A percentile compares a stretch with the other conserved stretches of the same genome.
These are phyloP conservation scores for Flaveria brownii DNA, from an alignment of 129 eudicot genomes.

Conservation along the genomic window DNA sequence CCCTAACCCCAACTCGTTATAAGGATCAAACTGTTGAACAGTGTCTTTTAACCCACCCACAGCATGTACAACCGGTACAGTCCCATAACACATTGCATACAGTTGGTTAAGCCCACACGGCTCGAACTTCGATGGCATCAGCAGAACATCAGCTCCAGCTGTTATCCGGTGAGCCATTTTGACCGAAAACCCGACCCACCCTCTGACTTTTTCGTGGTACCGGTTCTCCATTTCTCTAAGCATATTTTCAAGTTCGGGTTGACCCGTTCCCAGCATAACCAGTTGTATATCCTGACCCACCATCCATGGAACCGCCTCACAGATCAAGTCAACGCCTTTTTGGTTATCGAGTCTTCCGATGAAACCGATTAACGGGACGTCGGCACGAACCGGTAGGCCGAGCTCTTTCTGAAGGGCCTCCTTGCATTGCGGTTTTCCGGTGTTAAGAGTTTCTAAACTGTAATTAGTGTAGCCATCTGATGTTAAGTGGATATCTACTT, in stretches of 20 bases:
- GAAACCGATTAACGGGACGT: constrained; percentile 79
- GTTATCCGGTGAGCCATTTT: constrained; percentile 85
- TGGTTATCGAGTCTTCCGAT: constrained; percentile 89
- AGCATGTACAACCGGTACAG: constrained; percentile 90
- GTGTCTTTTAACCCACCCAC: constrained; percentile 97
- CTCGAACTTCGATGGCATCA: constrained; percentile 97
- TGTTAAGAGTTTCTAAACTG: constrained; percentile 61
- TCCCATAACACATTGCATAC: constrained; percentile 86
- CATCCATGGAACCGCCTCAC: constrained; percentile 88
- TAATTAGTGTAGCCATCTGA: constrained; percentile 86
- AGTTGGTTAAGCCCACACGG: constrained; percentile 96
- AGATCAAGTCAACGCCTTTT: constrained; percentile 90
- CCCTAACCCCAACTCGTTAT: constrained; percentile 69
- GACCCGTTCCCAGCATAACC: constrained; percentile 86
- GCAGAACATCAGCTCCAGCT: constrained; percentile 81
- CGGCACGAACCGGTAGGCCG: constrained; percentile 67
- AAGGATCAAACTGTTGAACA: constrained; percentile 81
- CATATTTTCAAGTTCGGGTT: constrained; percentile 77
- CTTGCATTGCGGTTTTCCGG: constrained; percentile 85
- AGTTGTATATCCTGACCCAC: constrained; percentile 82
- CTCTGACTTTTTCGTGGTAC: constrained; percentile 58
- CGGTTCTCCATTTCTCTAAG: constrained; percentile 63
- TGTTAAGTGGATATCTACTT: constrained; percentile 57
- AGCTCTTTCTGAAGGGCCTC: constrained; percentile 84
- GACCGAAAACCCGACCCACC: constrained; percentile 94